Conservation (phyloP, 1,284 basidiomycete species). For the Apiotrichum sp. region DNA sequence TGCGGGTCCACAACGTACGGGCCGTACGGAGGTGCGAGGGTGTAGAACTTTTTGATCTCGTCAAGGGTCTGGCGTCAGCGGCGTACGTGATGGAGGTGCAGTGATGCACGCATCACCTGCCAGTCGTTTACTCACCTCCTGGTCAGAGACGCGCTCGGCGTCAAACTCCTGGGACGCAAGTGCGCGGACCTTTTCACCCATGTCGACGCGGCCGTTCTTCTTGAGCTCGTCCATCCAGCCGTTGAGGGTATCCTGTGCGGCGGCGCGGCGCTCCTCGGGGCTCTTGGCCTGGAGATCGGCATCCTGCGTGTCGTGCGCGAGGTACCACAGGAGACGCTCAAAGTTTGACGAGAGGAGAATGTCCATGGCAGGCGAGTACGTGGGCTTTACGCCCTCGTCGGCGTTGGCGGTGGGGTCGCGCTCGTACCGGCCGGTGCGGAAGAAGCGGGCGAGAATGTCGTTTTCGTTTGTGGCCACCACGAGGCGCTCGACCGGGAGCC, state of each 20-base stretch:
- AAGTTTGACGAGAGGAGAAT: slow-evolving; percentile 98
- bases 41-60: slow-evolving; percentile 70
- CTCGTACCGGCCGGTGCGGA: slow-evolving; percentile 87
- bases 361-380: slow-evolving; percentile 96
- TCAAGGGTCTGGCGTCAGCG: slow-evolving; percentile 60
- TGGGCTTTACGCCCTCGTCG: slow-evolving; percentile 63
- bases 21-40: slow-evolving; percentile 49
- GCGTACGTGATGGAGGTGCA: too few relatives aligned
- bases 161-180: slow-evolving; percentile 75
- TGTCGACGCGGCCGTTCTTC: slow-evolving; percentile 64
- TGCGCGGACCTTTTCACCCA: slow-evolving; percentile 65
- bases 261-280: slow-evolving; percentile 30
- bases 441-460: slow-evolving; percentile 94
- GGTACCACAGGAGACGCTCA: slow-evolving; percentile 91
- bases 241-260: slow-evolving; percentile 60
- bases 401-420: slow-evolving; percentile 57
- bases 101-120: too few relatives aligned
- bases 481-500: slow-evolving; percentile 72
- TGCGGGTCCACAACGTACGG: slow-evolving; percentile 90
- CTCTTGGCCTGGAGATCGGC: slow-evolving; percentile 24
- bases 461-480: slow-evolving; percentile 96
- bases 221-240: slow-evolving; percentile 89
- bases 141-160: slow-evolving; percentile 80
- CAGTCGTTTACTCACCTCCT: slow-evolving; percentile 56
- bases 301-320: slow-evolving; percentile 65